phyloP scores from a whole-genome alignment of 352 stramenopile genomes.

The Globisporangium orthogonon region DNA sequence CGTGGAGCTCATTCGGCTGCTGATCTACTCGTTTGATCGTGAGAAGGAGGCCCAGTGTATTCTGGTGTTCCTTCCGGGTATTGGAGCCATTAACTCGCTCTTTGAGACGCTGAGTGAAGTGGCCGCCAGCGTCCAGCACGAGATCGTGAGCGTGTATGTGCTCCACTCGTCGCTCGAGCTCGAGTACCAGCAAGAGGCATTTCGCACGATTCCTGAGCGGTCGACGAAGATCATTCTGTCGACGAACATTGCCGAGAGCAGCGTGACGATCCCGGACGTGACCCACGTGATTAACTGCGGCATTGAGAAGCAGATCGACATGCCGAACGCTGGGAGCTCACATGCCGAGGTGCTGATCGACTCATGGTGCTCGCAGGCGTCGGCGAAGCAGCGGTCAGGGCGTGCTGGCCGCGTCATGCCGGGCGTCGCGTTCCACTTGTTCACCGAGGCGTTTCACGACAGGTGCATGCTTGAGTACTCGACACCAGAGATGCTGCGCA shows the following conservation, averaged over 20 bases:
- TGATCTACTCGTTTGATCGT: conserved; percentile 41
- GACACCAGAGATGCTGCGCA: conserved; percentile 75
- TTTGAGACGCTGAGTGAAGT: conserved; percentile 63
- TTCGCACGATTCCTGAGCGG: conserved; percentile 31
- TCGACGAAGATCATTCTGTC: conserved; percentile 92
- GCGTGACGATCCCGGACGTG: conserved; percentile 94
- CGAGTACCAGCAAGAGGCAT: conserved; percentile 69
- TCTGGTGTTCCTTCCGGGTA: conserved; percentile 95
- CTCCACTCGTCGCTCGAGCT: conserved; percentile 71
- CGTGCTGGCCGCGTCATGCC: conserved; percentile 91
- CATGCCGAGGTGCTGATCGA: conserved; percentile 71
- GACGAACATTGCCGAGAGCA: conserved; percentile 97
- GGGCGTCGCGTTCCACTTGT: conserved; percentile 90
- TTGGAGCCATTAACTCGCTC: conserved; percentile 89
- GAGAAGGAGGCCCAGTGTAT: conserved; percentile 63
- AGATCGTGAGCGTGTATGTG: conserved; percentile 45
- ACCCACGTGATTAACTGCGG: conserved; percentile 85
- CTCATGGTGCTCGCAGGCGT: conserved; percentile 93
- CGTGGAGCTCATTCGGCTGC: conserved; percentile 42
- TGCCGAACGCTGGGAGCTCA: conserved; percentile 58
- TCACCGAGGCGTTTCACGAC: conserved; percentile 59
- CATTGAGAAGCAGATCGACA: conserved; percentile 83
- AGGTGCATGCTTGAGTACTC: conserved; percentile 75
- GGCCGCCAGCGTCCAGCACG: conserved; percentile 7
- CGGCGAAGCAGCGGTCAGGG: conserved; percentile 72